Evolutionary conservation across 176 grass and related monocot genomes (phyloP).

Genomic region (Musa acuminata): DNA sequence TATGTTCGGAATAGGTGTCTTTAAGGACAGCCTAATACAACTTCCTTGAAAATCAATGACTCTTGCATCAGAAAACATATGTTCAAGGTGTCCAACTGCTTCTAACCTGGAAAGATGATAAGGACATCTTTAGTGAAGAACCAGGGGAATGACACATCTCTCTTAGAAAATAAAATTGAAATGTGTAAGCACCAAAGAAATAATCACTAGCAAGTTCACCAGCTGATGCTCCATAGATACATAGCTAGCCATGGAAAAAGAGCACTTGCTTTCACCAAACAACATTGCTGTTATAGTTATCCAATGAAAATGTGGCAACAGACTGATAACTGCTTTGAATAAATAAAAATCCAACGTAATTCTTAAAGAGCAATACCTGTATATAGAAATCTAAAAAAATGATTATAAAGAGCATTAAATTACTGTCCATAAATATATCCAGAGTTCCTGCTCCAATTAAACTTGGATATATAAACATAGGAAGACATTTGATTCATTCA

Average conservation of each 20-base stretch:
- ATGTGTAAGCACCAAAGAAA: neutral
- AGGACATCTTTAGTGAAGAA: conserved; percentile 21
- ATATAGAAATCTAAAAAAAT: no score
- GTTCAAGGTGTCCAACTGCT: conserved; percentile 34
- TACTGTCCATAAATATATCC: no score
- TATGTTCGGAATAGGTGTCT: conserved; percentile 29
- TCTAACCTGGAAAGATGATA: conserved; percentile 39
- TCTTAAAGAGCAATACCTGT: no score
- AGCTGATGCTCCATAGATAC: neutral
- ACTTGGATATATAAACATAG: no score
- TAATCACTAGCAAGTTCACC: neutral
- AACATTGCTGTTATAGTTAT: neutral
- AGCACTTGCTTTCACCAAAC: neutral
- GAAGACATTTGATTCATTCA: no score
- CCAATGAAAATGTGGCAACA: no score
- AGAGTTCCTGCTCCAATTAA: no score
- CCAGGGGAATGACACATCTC: neutral
- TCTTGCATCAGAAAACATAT: conserved; percentile 50
- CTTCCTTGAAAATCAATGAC: conserved; percentile 56
- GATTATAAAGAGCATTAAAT: no score
- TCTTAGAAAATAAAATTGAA: neutral
- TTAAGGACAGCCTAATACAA: conserved; percentile 46
- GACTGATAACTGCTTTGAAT: no score
- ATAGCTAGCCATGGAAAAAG: neutral
- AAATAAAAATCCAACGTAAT: no score